Evolutionary conservation across 345 rosid species (phyloP).

Genomic region (Syzygium grande): DNA sequence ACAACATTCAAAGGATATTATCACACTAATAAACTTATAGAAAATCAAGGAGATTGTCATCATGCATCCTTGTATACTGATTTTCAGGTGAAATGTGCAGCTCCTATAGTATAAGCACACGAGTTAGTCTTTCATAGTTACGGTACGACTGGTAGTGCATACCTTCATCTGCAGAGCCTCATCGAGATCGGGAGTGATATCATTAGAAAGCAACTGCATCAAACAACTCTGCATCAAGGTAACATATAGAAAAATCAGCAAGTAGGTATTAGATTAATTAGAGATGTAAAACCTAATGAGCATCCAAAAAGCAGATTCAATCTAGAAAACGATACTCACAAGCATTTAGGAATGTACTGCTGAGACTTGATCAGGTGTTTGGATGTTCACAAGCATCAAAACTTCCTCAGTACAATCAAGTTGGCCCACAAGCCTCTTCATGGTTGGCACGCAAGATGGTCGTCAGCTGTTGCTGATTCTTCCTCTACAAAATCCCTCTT

Average conservation of each 20-base stretch:
- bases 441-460: no score
- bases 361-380: neutral
- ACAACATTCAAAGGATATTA: no score
- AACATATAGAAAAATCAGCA: neutral
- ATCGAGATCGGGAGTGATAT: neutral
- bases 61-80: neutral
- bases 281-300: neutral
- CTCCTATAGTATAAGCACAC: no score
- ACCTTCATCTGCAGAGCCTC: no score
- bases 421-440: no score
- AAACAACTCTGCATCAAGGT: neutral
- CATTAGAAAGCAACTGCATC: neutral
- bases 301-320: neutral
- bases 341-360: neutral
- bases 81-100: no score
- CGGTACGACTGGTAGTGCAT: no score
- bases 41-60: neutral
- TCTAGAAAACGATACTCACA: fast-evolving
- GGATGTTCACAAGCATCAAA: neutral
- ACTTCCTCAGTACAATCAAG: neutral
- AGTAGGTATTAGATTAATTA: neutral
- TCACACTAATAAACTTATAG: no score
- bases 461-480: no score
- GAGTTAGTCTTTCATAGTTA: no score
- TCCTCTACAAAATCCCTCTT: no score